Base-by-base conservation (phyloP, 208 protist species). In the Porcisia hertigi region DNA sequence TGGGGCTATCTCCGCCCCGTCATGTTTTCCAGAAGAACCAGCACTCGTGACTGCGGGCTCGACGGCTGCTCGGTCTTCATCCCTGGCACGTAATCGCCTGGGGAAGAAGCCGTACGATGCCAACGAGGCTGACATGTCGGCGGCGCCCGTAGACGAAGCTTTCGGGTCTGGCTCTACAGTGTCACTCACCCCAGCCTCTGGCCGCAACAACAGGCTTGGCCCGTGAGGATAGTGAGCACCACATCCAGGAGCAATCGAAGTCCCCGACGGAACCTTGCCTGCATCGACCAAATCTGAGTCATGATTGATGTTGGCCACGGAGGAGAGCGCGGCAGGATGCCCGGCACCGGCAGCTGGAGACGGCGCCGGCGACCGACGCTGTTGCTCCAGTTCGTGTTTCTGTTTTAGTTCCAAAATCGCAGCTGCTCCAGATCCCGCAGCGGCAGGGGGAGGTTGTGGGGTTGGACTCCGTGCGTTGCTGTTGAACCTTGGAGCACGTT, bases 391-490 rank as follows among this genome's bases (percentile, higher is more conserved):
- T 11, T 71, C 53, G n/a, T 75, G 75, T 20, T 73, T 66, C 25
- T 79, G 73, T 71, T 84, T 76, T 54, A 85, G 57, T 47, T 77
- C 86, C 14, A 76, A 52, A 34, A 85, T 84, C 1, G 83, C 83
- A 1, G 83, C 78, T 1, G 69, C 78, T 14, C 77, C 83, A 14
- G 86, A 86, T 6, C 86, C 81, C 1, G 83, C 83, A 16, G 75
- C 86, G 18, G 77, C 52, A 43, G 75, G 34, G 5, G 82, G 76
- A 14, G 58, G 76, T 52, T 76, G 83, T 41, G 77, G 77, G 1
- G 71, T n/a, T 45, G 23, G 41, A 52, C 25, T 41, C 41, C 7
- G 20, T n/a, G 9, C 52, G 25, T 16, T 8, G 11, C 14, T 23
- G 49, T 41, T 45, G 52, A 30, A 6, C n/a, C 18, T 36, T n/a